These are phyloP conservation scores for Trametes polyzona DNA, from an alignment of 1,284 basidiomycete genomes.

Conservation along the genomic window DNA sequence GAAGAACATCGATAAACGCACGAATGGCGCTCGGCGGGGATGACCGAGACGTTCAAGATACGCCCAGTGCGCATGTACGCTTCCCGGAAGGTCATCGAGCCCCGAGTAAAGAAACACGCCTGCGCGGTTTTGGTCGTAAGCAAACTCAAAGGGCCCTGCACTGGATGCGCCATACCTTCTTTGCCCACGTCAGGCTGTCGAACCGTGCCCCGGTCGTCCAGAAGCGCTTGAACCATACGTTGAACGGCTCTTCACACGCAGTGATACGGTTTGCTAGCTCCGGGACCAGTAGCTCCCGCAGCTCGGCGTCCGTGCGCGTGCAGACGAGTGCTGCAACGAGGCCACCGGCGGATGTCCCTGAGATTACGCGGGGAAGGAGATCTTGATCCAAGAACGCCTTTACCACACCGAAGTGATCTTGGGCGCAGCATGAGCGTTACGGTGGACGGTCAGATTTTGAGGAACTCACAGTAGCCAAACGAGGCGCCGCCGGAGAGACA, in stretches of 20 bases:
- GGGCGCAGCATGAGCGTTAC: neutral
- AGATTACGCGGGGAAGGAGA: slow-evolving; percentile 87
- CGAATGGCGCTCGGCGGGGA: slow-evolving; percentile 94
- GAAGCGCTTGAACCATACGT: slow-evolving; percentile 82
- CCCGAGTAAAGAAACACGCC: slow-evolving; percentile 88
- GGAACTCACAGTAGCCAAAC: slow-evolving; percentile 86
- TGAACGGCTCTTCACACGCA: slow-evolving; percentile 86
- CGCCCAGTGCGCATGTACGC: slow-evolving; percentile 93
- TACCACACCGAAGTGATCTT: slow-evolving; percentile 90
- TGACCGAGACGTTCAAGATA: slow-evolving; percentile 94
- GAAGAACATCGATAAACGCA: slow-evolving; percentile 42
- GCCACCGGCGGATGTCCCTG: slow-evolving; percentile 93
- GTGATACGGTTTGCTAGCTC: slow-evolving; percentile 87
- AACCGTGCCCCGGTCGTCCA: slow-evolving; percentile 92
- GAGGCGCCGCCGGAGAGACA: slow-evolving; percentile 94
- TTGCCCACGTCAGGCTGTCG: slow-evolving; percentile 90
- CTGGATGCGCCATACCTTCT: slow-evolving; percentile 61
- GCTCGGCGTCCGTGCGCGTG: slow-evolving; percentile 89
- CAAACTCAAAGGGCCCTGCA: neutral
- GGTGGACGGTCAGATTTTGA: neutral
- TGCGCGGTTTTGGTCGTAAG: slow-evolving; percentile 36
- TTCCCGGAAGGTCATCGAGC: slow-evolving; percentile 95
- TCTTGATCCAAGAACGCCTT: slow-evolving; percentile 90
- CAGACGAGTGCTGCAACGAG: slow-evolving; percentile 87
- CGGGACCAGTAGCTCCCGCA: slow-evolving; percentile 78